Evolutionary conservation across 352 stramenopile species (phyloP), one percentile per base, ranked within the genome.

Genomic region (Paralagenidium karlingii): DNA sequence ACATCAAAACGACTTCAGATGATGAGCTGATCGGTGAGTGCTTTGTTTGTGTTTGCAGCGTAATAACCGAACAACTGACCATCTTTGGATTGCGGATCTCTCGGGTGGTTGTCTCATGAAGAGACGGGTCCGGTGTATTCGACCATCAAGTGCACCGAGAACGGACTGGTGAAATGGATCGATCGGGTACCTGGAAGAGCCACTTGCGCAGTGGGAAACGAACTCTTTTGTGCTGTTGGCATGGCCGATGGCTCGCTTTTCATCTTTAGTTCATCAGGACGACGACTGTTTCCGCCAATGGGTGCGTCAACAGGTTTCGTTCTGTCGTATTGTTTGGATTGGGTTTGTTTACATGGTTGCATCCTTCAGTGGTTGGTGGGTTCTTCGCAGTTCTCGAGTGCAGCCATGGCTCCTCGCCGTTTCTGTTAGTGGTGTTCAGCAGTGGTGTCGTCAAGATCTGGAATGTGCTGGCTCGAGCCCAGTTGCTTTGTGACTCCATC

Each of bases 221-320:
- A 62, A 12, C 54, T 24, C 2, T 79, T 84, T 30, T 84, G 57
- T 37, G 70, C 67, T 3, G 24, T 89, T 21, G 70, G 57, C n/a
- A 61, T 69, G 16, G 51, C 61, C 40, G 82, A 61, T 5, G 79
- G 79, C 1, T 62, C 85, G 26, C 49, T 92, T 10, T 77, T 83
- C 42, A 39, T 89, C 18, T 28, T 86, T 9, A 85, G 55, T 34
- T 52, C 47, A 1, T 74, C 54, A 25, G 79, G 79, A 3, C 58
- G 74, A 21, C 62, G 79, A 25, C 53, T 92, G 8, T 89, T 92
- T 37, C 79, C 79, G 9, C 84, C 54, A 45, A 88, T 92, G 25
- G 48, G 75, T 89, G 40, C 38, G 55, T n/a, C 63, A 33, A 13
- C 4, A 31, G 18, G 21, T 1, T 12, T 20, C 29, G 10, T 24